A percentile compares a stretch with the other conserved stretches of the same genome.
Conservation (phyloP, 805 yeast species). For the Suhomyces tanzawaensis region DNA sequence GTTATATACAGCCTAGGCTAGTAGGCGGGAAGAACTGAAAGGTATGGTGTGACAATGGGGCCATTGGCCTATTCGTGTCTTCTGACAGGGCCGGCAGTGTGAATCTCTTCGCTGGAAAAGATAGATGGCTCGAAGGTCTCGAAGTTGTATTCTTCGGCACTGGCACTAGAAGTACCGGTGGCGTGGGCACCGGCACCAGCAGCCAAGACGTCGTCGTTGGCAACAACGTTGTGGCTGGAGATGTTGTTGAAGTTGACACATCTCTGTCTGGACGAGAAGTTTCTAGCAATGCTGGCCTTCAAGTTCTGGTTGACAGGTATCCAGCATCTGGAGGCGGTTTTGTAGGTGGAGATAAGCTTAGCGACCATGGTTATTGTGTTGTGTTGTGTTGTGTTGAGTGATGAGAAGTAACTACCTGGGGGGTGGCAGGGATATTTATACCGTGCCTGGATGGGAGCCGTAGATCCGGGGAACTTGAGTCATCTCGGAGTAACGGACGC, state of each 20-base stretch:
- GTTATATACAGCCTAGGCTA: no score
- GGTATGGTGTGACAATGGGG: no score
- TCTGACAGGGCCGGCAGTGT: slow-evolving; percentile 42
- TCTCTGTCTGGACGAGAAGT: slow-evolving; percentile 37
- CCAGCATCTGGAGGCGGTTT: slow-evolving; percentile 46
- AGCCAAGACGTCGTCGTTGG: slow-evolving; percentile 33
- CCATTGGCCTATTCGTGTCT: slow-evolving; percentile 23
- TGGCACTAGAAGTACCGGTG: slow-evolving; percentile 13
- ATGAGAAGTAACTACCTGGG: neutral
- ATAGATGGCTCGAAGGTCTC: slow-evolving; percentile 40
- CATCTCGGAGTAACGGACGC: slow-evolving; percentile 11
- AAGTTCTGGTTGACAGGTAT: slow-evolving; percentile 26
- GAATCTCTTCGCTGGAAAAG: slow-evolving; percentile 39
- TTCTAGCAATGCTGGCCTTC: slow-evolving; percentile 19
- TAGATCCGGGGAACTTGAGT: slow-evolving; percentile 6
- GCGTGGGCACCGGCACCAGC: slow-evolving; percentile 12
- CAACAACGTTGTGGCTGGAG: slow-evolving; percentile 29
- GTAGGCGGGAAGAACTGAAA: no score
- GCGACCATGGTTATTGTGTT: slow-evolving; percentile 3
- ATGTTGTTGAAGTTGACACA: slow-evolving; percentile 33
- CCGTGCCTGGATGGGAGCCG: neutral
- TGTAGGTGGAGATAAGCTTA: slow-evolving; percentile 30
- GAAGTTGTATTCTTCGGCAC: slow-evolving; percentile 20
- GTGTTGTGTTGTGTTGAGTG: neutral
- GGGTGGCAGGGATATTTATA: neutral